Conservation (phyloP, 2,329 filamentous ascomycete genomes). For the Fonsecaea multimorphosa region DNA sequence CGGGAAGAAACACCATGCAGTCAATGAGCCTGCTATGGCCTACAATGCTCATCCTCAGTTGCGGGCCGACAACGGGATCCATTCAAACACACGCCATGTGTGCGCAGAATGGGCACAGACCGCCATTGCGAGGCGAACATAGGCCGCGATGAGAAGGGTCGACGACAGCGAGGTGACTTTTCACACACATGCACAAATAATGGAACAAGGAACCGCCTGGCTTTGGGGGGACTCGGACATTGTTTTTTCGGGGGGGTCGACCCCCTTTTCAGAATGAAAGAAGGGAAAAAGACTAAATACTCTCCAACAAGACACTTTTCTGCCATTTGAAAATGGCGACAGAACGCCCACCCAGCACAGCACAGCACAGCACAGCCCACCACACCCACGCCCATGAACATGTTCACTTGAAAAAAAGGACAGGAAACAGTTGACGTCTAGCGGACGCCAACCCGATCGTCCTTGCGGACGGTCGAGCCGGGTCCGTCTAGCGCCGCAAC, state of each 20-base stretch:
- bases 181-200: background rate
- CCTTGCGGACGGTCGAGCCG: background rate
- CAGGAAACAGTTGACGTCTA: background rate
- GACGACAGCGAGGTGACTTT: background rate
- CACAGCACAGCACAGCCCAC: background rate
- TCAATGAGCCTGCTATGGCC: no score
- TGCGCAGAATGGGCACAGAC: background rate
- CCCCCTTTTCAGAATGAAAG: background rate
- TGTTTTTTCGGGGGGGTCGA: background rate
- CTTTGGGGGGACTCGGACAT: background rate
- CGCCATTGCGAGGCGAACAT: background rate
- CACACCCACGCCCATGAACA: background rate
- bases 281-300: background rate
- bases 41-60: no score
- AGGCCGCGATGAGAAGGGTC: background rate
- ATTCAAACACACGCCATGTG: no score
- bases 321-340: conserved; percentile 10
- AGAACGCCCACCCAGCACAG: background rate
- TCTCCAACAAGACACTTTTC: background rate
- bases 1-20: no score
- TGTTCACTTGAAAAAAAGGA: background rate
- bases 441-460: conserved; percentile 2
- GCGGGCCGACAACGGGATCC: no score
- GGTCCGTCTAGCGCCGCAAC: background rate
- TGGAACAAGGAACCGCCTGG: background rate